Evolutionary conservation across 176 grass and related monocot species (phyloP).

Genomic region (Poa annua): DNA sequence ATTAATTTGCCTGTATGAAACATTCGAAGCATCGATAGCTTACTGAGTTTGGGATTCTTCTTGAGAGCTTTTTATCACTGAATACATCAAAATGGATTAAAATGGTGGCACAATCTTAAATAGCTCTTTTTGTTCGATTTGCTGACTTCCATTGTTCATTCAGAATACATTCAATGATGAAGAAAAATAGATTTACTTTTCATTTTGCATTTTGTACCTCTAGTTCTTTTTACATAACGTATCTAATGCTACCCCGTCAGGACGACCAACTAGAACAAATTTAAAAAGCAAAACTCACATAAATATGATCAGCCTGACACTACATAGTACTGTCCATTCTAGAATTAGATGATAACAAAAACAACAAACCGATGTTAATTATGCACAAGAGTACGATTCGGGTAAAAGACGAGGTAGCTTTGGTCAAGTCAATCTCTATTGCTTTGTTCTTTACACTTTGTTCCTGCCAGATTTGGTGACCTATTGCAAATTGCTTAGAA

Average conservation of each 20-base stretch:
- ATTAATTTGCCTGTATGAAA: slow-evolving; percentile 6
- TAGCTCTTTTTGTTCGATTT: neutral
- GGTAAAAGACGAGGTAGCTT: slow-evolving; percentile 29
- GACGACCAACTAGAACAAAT: neutral
- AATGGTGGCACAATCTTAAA: neutral
- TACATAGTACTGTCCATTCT: neutral
- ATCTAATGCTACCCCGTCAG: neutral
- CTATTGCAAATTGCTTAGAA: neutral
- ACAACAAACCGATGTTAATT: neutral
- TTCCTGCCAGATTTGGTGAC: slow-evolving; percentile 17
- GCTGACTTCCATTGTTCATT: neutral
- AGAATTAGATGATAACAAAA: slow-evolving; percentile 6
- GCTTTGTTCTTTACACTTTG: neutral
- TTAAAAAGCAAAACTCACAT: neutral
- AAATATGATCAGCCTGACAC: neutral
- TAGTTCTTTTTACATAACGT: neutral
- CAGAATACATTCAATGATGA: neutral
- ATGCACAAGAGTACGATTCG: neutral
- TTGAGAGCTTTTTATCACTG: neutral
- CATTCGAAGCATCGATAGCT: neutral
- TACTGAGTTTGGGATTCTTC: neutral
- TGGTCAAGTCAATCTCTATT: slow-evolving; percentile 5
- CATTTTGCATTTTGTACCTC: neutral
- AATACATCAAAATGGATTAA: neutral
- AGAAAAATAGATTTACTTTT: neutral